Percentiles rank a stretch among this genome's conserved stretches.
phyloP scores from a whole-genome alignment of 2,329 filamentous ascomycete species.

The Ceratocystis papillata region DNA sequence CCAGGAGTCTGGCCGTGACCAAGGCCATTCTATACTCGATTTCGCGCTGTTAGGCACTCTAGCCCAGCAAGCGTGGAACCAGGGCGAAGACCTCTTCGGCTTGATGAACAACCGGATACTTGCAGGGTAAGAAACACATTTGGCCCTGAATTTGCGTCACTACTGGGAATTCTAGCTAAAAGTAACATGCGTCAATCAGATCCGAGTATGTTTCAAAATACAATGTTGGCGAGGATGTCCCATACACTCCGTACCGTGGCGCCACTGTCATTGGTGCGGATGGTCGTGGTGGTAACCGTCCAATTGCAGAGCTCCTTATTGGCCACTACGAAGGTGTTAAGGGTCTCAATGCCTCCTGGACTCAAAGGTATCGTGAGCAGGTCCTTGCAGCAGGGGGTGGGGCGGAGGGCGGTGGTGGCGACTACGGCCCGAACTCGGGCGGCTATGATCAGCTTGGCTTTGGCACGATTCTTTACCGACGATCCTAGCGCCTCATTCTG shows the following conservation, averaged over 20 bases:
- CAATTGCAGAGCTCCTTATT: slow-evolving; percentile 34
- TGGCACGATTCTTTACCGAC: slow-evolving; percentile 27
- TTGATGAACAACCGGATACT: not conserved
- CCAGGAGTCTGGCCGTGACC: not conserved
- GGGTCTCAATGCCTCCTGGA: slow-evolving; percentile 33
- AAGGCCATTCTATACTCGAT: not conserved
- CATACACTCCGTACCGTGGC: not conserved
- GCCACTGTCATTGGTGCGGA: not conserved
- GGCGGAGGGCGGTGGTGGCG: slow-evolving; percentile 37
- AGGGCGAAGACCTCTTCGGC: not conserved
- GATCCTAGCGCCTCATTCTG: not conserved
- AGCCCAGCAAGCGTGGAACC: slow-evolving; percentile 1
- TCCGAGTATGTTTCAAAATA: not conserved
- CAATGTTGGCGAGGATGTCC: not conserved
- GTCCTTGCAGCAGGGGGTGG: slow-evolving; percentile 31
- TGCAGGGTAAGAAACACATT: not conserved
- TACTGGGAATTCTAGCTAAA: not conserved
- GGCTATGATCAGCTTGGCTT: slow-evolving; percentile 35
- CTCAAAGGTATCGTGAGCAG: slow-evolving; percentile 32
- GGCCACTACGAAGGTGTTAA: slow-evolving; percentile 35
- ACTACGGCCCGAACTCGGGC: slow-evolving; percentile 35
- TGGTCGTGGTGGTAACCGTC: slow-evolving; percentile 31
- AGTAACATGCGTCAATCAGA: not conserved
- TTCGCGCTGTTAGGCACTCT: not conserved
- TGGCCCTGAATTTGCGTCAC: not conserved